Evolutionary conservation across 1,139 yeast species (phyloP).

Genomic region (Pichia sorboxylosa): DNA sequence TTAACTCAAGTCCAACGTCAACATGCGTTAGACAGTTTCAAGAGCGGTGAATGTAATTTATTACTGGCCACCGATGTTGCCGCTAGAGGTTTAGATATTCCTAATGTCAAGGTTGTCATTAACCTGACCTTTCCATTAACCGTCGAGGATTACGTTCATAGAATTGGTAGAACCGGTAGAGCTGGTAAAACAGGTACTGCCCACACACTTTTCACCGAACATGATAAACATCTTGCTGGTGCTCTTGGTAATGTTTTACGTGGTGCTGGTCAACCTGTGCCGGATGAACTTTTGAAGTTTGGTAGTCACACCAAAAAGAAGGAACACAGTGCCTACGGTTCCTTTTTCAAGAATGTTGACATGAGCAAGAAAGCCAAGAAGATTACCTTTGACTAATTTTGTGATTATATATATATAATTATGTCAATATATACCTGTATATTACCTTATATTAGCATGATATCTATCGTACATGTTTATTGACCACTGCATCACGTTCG

Average conservation of each 20-base stretch:
- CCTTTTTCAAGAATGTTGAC: slow-evolving; percentile 88
- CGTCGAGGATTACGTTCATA: slow-evolving; percentile 93
- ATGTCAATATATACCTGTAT: too few species aligned
- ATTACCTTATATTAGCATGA: too few species aligned
- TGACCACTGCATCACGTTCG: too few species aligned
- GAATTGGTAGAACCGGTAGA: slow-evolving; percentile 98
- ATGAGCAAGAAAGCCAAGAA: slow-evolving; percentile 81
- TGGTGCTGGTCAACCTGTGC: slow-evolving; percentile 92
- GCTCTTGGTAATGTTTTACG: slow-evolving; percentile 84
- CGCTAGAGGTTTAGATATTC: slow-evolving; percentile 96
- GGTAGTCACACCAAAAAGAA: slow-evolving; percentile 98
- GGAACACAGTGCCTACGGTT: slow-evolving; percentile 93
- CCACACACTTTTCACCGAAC: slow-evolving; percentile 90
- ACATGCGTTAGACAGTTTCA: slow-evolving; percentile 73
- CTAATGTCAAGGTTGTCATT: slow-evolving; percentile 91
- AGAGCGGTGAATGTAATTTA: slow-evolving; percentile 63
- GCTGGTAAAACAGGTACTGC: slow-evolving; percentile 95
- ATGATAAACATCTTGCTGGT: slow-evolving; percentile 93
- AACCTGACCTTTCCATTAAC: slow-evolving; percentile 96
- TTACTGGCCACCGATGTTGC: slow-evolving; percentile 97
- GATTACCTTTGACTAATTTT: slow-evolving; percentile 56
- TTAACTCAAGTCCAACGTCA: slow-evolving; percentile 88
- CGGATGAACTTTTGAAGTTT: slow-evolving; percentile 89
- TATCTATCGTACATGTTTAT: too few species aligned
- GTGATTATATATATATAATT: too few species aligned